Evolutionary conservation across 106 monocot genomes (phyloP).

Genomic region (Dendrobium nobile): DNA sequence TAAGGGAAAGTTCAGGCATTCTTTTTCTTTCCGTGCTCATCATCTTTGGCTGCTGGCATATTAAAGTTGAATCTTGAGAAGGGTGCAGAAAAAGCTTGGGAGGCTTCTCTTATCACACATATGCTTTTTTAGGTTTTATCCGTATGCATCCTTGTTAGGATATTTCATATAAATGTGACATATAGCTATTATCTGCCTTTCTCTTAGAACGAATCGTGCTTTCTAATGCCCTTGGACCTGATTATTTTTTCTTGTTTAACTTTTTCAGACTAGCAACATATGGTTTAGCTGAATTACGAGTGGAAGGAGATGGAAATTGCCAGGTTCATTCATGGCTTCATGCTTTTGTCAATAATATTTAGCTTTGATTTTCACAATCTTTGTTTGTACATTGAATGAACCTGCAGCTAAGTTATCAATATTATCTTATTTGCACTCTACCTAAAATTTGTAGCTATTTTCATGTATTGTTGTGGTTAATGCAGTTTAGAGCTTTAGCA

Average conservation of each 20-base stretch:
- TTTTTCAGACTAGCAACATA: constrained; percentile 50
- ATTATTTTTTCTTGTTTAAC: neutral
- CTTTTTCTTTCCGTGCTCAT: neutral
- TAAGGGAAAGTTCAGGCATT: neutral
- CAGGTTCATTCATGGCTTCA: constrained; percentile 50
- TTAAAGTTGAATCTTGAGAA: neutral
- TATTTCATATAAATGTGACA: neutral
- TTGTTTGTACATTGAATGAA: neutral
- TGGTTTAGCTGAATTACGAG: constrained; percentile 85
- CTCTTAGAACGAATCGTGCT: neutral
- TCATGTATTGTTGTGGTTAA: neutral
- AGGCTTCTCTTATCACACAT: neutral
- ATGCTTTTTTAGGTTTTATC: neutral
- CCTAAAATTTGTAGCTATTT: neutral
- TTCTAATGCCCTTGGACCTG: neutral
- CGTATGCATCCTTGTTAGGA: no score
- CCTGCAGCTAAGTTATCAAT: neutral
- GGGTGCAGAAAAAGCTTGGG: neutral
- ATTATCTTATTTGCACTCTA: neutral
- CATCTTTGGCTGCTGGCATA: neutral
- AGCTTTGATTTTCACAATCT: neutral
- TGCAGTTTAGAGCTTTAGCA: constrained; percentile 89
- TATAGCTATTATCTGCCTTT: neutral
- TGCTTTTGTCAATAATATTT: neutral
- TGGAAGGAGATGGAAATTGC: constrained; percentile 97